Percentiles rank a stretch among this genome's conserved stretches.
phyloP scores from a whole-genome alignment of 2,329 filamentous ascomycete species.

The Colletotrichum shisoi region DNA sequence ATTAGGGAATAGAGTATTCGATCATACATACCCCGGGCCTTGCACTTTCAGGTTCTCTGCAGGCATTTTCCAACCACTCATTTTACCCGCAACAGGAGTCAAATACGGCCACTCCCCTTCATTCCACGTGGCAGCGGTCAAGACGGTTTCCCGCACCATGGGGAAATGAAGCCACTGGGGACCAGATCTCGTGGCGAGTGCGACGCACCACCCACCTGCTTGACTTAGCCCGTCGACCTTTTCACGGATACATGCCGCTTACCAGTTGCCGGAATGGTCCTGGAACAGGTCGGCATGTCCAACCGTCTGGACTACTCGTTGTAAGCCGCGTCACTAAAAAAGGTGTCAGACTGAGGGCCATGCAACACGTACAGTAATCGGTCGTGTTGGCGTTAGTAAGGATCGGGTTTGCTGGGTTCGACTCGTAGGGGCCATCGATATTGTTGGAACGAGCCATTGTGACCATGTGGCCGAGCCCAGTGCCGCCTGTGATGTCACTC shows the following conservation, averaged over 20 bases:
- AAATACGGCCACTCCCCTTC: conserved; percentile 48
- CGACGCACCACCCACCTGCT: conserved; percentile 52
- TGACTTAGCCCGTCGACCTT: not conserved
- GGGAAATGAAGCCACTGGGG: conserved; percentile 51
- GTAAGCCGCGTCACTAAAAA: not conserved
- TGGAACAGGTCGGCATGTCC: conserved; percentile 66
- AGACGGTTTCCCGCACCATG: conserved; percentile 54
- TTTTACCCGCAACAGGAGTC: conserved; percentile 42
- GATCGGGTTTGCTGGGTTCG: conserved; percentile 55
- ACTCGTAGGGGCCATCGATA: conserved; percentile 56
- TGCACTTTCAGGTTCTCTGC: conserved; percentile 44
- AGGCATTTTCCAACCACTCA: conserved; percentile 52
- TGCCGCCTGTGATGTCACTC: conserved; percentile 49
- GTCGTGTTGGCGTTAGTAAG: conserved; percentile 56
- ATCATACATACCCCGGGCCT: conserved; percentile 51
- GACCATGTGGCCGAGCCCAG: conserved; percentile 58
- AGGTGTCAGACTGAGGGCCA: not conserved
- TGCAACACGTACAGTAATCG: conserved; percentile 46
- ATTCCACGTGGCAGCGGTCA: conserved; percentile 52
- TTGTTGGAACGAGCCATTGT: conserved; percentile 56
- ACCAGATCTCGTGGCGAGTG: conserved; percentile 52
- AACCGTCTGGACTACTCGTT: conserved; percentile 55
- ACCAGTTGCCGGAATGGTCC: conserved; percentile 53
- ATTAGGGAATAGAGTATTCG: not conserved
- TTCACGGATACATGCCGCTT: not conserved